Evolutionary conservation across 2,329 filamentous ascomycete genomes (phyloP).

Genomic region (Aspergillus novoparasiticus): DNA sequence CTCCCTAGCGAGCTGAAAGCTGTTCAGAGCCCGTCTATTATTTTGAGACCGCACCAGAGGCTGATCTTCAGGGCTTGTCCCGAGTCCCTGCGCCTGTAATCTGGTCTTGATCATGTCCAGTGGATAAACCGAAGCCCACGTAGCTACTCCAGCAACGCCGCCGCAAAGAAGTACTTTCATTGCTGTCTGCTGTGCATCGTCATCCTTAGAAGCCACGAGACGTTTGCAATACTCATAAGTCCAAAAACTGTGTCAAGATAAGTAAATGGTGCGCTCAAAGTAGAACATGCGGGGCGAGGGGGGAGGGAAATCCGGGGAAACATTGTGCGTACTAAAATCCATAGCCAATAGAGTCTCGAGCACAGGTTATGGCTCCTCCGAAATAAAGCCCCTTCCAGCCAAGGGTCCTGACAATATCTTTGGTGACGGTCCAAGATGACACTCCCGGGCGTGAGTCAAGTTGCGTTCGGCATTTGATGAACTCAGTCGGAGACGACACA

Average conservation of each 20-base stretch:
- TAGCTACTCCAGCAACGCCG: constrained; percentile 81
- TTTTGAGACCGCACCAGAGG: constrained; percentile 24
- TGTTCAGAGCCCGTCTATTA: constrained; percentile 44
- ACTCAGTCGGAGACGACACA: constrained; percentile 84
- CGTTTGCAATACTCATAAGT: constrained; percentile 78
- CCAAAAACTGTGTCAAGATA: constrained; percentile 66
- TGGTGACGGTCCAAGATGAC: constrained; percentile 67
- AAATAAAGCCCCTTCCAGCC: constrained; percentile 73
- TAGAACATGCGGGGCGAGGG: constrained; percentile 2
- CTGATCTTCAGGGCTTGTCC: constrained; percentile 25
- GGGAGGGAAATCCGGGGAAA: constrained; percentile 12
- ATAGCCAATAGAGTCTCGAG: constrained; percentile 89
- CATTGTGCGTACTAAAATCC: constrained; percentile 73
- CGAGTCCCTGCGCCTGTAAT: constrained; percentile 71
- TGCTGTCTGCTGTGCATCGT: constrained; percentile 54
- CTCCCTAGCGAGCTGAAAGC: constrained; percentile 65
- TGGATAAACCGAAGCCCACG: constrained; percentile 89
- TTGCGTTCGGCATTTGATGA: constrained; percentile 88
- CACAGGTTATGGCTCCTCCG: constrained; percentile 77
- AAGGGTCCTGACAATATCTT: constrained; percentile 61
- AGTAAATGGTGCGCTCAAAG: constrained; percentile 15
- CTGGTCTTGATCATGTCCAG: constrained; percentile 91
- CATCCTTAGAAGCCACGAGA: constrained; percentile 51
- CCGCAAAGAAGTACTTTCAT: constrained; percentile 77
- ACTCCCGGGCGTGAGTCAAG: constrained; percentile 51